A percentile compares a stretch with the other conserved stretches of the same genome.
Evolutionary conservation across 2,329 filamentous ascomycete species (phyloP).

Genomic region (Talaromyces sp.): DNA sequence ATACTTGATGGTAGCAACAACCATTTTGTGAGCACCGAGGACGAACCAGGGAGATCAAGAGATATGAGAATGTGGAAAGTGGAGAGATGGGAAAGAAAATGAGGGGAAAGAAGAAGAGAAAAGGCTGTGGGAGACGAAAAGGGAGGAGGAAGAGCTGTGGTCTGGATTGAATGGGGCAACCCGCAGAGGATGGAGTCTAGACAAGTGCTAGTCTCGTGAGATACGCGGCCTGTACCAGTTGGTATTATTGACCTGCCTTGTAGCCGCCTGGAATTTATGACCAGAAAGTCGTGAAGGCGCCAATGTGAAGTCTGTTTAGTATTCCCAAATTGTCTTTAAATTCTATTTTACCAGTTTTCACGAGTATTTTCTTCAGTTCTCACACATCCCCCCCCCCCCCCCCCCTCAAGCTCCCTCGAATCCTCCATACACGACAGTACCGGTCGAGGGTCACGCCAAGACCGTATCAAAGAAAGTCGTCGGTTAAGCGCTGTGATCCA

Average conservation of each 20-base stretch:
- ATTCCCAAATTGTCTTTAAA: no score
- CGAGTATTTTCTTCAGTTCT: no score
- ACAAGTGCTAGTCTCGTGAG: slow-evolving; percentile 11
- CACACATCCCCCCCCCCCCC: no score
- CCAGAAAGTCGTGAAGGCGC: background rate
- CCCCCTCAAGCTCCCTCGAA: background rate
- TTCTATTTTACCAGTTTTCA: no score
- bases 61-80: slow-evolving; percentile 4
- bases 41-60: slow-evolving; percentile 11
- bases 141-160: slow-evolving; percentile 30
- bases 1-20: slow-evolving; percentile 67
- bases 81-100: slow-evolving; percentile 8
- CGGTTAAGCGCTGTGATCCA: slow-evolving; percentile 12
- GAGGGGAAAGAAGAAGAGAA: slow-evolving; percentile 3
- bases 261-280: no score
- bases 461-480: slow-evolving; percentile 6
- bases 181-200: slow-evolving; percentile 27
- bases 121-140: slow-evolving; percentile 29
- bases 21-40: slow-evolving; percentile 47
- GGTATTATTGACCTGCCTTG: no score
- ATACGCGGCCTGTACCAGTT: slow-evolving; percentile 8
- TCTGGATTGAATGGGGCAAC: slow-evolving; percentile 31
- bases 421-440: background rate
- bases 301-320: background rate
- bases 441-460: slow-evolving; percentile 6